Percentiles rank a stretch among this genome's conserved stretches.
Conservation (phyloP, 768 basidiomycete genomes). For the Boletus pseudo-olivaceus region DNA sequence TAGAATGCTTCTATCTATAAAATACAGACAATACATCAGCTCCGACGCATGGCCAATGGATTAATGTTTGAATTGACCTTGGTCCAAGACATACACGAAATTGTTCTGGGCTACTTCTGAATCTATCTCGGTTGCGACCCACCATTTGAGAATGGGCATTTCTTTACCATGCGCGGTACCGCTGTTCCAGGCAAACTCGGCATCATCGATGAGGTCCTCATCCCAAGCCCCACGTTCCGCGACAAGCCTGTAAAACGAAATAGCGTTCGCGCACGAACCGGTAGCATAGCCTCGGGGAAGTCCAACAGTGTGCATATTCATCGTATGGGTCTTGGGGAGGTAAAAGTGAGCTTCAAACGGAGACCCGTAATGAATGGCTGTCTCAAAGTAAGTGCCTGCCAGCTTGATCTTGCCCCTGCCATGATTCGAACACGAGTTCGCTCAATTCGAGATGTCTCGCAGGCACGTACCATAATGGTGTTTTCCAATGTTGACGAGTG, state of each 20-base stretch:
- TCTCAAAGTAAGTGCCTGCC: conserved; percentile 77
- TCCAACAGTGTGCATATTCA: conserved; percentile 42
- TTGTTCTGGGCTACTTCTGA: conserved; percentile 95
- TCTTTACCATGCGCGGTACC: conserved; percentile 71
- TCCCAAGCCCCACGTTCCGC: conserved; percentile 89
- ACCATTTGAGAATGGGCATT: conserved; percentile 88
- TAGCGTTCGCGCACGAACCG: conserved; percentile 84
- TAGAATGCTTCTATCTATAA: conserved; percentile 64
- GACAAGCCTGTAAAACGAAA: conserved; percentile 91
- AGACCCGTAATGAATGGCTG: conserved; percentile 81
- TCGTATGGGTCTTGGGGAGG: conserved; percentile 76
- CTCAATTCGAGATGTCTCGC: neutral
- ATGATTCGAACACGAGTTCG: conserved; percentile 29
- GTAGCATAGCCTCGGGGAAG: conserved; percentile 49
- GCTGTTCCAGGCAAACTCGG: conserved; percentile 70
- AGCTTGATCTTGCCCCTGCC: conserved; percentile 63
- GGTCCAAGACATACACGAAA: conserved; percentile 86
- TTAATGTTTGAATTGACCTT: conserved; percentile 53
- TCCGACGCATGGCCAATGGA: conserved; percentile 31
- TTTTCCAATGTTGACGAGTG: conserved; percentile 88
- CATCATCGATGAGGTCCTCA: conserved; percentile 77
- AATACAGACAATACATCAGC: neutral
- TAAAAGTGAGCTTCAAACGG: conserved; percentile 96
- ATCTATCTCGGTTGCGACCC: conserved; percentile 90
- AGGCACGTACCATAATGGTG: conserved; percentile 53